Conservation (phyloP, 2,329 filamentous ascomycete species). For the Mollisiaceae sp. region DNA sequence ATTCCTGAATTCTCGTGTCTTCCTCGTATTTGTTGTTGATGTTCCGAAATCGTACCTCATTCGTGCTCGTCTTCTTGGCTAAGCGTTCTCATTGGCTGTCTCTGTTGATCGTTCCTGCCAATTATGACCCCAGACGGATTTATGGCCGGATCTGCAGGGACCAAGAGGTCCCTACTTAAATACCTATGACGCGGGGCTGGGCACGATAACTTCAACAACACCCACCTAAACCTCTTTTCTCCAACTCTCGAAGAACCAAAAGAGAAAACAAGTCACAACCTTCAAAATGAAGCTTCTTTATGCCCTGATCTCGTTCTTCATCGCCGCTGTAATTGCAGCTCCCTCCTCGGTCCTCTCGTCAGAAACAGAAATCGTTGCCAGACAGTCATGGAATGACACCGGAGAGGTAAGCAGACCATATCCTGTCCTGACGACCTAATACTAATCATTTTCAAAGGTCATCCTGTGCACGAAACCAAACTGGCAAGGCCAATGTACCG, state of each 20-base stretch:
- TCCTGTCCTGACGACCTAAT: neutral
- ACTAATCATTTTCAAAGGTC: slow-evolving; percentile 13
- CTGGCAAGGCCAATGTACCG: slow-evolving; percentile 20
- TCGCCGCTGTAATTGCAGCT: neutral
- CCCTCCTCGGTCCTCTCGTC: neutral
- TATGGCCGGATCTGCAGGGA: slow-evolving; percentile 1
- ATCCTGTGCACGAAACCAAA: slow-evolving; percentile 21
- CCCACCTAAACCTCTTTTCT: neutral
- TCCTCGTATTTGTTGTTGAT: neutral
- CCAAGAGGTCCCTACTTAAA: neutral
- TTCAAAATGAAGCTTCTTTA: neutral
- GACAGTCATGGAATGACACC: neutral
- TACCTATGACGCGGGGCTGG: slow-evolving; percentile 4
- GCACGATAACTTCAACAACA: neutral
- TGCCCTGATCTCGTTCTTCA: neutral
- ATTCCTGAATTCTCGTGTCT: neutral
- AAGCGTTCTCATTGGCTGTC: neutral
- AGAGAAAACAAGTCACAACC: neutral
- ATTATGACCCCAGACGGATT: neutral
- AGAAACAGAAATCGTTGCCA: neutral
- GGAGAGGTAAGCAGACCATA: neutral
- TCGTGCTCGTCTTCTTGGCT: neutral
- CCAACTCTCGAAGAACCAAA: neutral
- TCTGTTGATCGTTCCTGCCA: neutral
- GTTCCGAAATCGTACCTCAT: neutral